A percentile compares a stretch with the other conserved stretches of the same genome.
phyloP scores from a whole-genome alignment of 768 basidiomycete species.

The Strobilomyces echinocephalus region DNA sequence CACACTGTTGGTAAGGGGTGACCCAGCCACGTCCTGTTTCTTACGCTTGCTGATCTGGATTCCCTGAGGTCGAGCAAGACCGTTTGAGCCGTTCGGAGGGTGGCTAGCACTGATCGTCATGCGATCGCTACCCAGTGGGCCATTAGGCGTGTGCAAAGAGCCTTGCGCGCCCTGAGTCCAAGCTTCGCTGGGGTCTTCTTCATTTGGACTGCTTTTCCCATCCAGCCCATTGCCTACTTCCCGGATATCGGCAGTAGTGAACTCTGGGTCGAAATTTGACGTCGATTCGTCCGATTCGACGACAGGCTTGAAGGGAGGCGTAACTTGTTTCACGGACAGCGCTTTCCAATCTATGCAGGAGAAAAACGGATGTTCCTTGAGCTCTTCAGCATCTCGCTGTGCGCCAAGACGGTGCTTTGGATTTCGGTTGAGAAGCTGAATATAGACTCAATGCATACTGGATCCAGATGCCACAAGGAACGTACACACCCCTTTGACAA shows the following conservation, averaged over 20 bases:
- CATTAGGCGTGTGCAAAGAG: constrained; percentile 60
- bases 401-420: constrained; percentile 97
- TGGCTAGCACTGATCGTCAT: constrained; percentile 11
- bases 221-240: constrained; percentile 57
- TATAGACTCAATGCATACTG: constrained; percentile 13
- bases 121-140: constrained; percentile 67
- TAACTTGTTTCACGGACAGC: constrained; percentile 80
- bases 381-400: constrained; percentile 81
- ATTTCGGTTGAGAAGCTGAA: constrained; percentile 92
- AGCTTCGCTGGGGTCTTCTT: constrained; percentile 67
- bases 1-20: constrained; percentile 83
- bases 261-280: constrained; percentile 98
- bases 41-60: constrained; percentile 54
- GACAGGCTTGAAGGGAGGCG: constrained; percentile 95
- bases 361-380: constrained; percentile 97
- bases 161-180: constrained; percentile 35
- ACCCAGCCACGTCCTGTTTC: constrained; percentile 43
- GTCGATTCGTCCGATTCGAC: constrained; percentile 98
- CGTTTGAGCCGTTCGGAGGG: constrained; percentile 17
- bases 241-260: constrained; percentile 86
- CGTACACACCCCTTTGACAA: constrained; percentile 89
- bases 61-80: constrained; percentile 20
- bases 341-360: constrained; percentile 86
- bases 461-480: constrained; percentile 6
- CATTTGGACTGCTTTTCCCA: constrained; percentile 41